Base-by-base conservation (phyloP, 2,329 filamentous ascomycete species). In the Colletotrichum eremochloae region DNA sequence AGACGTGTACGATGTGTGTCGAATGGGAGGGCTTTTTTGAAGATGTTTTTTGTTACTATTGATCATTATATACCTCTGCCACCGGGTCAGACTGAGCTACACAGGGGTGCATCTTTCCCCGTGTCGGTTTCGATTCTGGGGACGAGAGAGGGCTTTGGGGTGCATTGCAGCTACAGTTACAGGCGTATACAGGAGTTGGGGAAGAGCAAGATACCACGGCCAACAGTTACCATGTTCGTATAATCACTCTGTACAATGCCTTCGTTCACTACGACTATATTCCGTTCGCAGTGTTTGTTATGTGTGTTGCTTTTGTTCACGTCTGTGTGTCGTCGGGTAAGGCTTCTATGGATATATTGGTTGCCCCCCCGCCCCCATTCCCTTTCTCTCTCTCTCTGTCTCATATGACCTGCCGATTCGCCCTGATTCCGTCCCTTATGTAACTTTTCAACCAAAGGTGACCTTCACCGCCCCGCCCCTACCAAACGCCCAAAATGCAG, bases 171-270 rank as follows among this genome's bases (percentile, higher is more conserved):
- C 46, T 57, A 70, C n/a, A 48, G 46, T 63, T 48, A 33, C 31
- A 58, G 71, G 71, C 71, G 67, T 67, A 61, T 11, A 53, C 8
- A 40, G 71, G 68, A 63, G 68, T 71, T 74, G 61, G 63, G 58
- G 46, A 48, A 48, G 46, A 40, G 66, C 33, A 70, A 71, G 67
- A 74, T 74, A 74, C 72, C 72, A 74, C 68, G 58, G 61, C 68
- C 33, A 62, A 71, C 24, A 58, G 36, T 69, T 33, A 52, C 33
- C 46, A 46, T 64, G 50, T 46, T 63, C 38, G 57, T 46, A 50
- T 55, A 40, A 63, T 46, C 33, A 62, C 57, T 44, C 24, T 67
- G 33, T 66, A 58, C 42, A 36, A 42, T 52, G 38, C n/a, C 48
- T 50, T 53, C n/a, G 48, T 29, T 42, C 33, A 63, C 44, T 33